Base-by-base conservation (phyloP, 1,284 basidiomycete genomes). In the Xanthoconium separans region DNA sequence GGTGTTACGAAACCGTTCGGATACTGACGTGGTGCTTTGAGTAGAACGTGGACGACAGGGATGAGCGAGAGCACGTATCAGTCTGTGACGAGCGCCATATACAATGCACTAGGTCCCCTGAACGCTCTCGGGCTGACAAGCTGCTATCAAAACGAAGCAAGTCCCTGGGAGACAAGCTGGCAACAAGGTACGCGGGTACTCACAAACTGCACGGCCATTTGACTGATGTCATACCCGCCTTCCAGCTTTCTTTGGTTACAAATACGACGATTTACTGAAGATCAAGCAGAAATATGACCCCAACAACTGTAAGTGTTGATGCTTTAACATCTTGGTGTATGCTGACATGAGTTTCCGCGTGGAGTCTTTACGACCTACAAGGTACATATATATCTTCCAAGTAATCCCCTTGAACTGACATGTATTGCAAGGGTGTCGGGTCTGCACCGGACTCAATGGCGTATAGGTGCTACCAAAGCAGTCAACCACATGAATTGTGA, bases 61-160 rank as follows among this genome's bases (percentile, higher is more conserved):
- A 30, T 20, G 3, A 46, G 24, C 6, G 15, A 30, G 33, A 50
- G 20, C 4, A 37, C 27, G 1, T 46, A 56, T 39, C n/a, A 8
- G 2, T 12, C 20, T 2, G 4, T 55, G 24, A 22, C 24, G 27
- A 20, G 5, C 13, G 29, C 44, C 13, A 34, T 56, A 3, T 34
- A 44, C 40, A 12, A 41, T 12, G 47, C 41, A 8, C 27, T 47
- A 7, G 41, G 18, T 3, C 55, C 55, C 0, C 16, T 57, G 20
- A 47, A 8, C 12, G 27, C 18, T 5, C 54, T 57, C 7, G 47
- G 55, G 24, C 6, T 50, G 9, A 47, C 18, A 4, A 34, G 34
- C 33, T 50, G 52, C 29, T 56, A 55, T 30, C 52, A 56, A n/a
- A 55, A 55, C 2, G 52, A 56, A 31, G 47, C 36, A 16, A 47